A percentile compares a stretch with the other conserved stretches of the same genome.
Evolutionary conservation across 139 green algal genomes (phyloP).

Genomic region (Picochlorum sp.): DNA sequence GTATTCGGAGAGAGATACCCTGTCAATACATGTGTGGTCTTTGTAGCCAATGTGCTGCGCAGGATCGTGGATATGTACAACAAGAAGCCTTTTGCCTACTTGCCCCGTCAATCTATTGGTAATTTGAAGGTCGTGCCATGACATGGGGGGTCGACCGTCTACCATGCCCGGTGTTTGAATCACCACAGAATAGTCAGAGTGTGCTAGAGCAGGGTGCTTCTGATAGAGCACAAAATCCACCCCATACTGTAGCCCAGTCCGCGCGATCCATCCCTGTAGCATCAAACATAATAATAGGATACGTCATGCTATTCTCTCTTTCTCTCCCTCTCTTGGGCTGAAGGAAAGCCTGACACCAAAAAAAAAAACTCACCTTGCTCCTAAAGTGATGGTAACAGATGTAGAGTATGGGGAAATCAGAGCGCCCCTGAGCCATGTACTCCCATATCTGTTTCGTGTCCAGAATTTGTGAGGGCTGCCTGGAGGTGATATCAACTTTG

Average conservation of each 20-base stretch:
- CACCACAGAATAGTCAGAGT: constrained; percentile 37
- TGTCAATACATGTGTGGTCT: constrained; percentile 14
- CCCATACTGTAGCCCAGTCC: constrained; percentile 53
- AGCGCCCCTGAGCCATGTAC: neutral
- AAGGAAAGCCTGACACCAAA: neutral
- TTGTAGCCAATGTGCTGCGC: neutral
- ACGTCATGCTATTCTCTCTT: neutral
- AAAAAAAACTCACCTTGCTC: constrained; percentile 18
- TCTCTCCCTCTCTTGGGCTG: neutral
- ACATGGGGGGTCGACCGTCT: neutral
- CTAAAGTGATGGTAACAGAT: constrained; percentile 35
- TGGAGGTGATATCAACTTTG: neutral
- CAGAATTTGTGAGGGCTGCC: neutral
- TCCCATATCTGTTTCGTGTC: constrained; percentile 18
- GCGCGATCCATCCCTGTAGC: constrained; percentile 39
- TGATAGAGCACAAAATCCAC: constrained; percentile 52
- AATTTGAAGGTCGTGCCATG: constrained; percentile 38
- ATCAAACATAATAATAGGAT: neutral
- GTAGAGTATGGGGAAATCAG: constrained; percentile 29
- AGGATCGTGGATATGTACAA: constrained; percentile 32
- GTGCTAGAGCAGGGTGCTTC: constrained; percentile 33
- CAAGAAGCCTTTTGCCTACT: constrained; percentile 38
- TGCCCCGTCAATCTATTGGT: constrained; percentile 37
- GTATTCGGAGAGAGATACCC: constrained; percentile 17
- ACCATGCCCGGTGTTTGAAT: constrained; percentile 1